Evolutionary conservation across 768 basidiomycete genomes (phyloP).

Genomic region (Glaciozyma antarctica): DNA sequence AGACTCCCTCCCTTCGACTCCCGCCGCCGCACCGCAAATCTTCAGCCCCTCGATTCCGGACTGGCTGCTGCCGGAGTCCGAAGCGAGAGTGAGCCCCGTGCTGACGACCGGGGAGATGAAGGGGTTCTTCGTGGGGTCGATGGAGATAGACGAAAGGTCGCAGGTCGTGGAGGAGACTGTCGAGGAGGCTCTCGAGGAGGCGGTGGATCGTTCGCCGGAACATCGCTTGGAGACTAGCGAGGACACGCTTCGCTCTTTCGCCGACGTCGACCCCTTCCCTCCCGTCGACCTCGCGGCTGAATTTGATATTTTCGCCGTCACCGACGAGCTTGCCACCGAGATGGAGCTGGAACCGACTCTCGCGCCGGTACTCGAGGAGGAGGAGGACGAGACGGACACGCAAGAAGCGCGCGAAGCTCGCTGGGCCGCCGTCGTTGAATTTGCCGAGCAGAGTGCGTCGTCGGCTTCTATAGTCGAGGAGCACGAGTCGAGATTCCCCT

Average conservation of each 20-base stretch:
- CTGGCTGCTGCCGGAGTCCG: neutral
- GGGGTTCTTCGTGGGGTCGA: neutral
- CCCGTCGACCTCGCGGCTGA: neutral
- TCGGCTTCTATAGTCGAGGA: neutral
- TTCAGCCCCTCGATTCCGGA: neutral
- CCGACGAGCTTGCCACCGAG: no score
- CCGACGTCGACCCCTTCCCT: neutral
- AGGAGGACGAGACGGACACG: neutral
- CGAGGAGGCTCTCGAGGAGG: neutral
- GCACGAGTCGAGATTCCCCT: neutral
- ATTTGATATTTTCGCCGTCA: neutral
- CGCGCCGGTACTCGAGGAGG: neutral
- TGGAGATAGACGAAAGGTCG: neutral
- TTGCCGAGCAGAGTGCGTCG: neutral
- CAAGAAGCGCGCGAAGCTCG: neutral
- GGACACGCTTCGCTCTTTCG: neutral
- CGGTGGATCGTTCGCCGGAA: neutral
- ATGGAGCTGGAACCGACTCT: no score
- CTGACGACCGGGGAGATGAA: neutral
- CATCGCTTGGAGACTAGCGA: neutral
- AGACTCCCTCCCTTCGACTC: neutral
- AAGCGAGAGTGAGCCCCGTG: neutral
- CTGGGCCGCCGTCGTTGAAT: neutral
- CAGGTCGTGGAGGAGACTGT: neutral
- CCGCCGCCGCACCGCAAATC: neutral